Percentiles rank a stretch among this genome's conserved stretches.
Conservation (phyloP, 2,329 filamentous ascomycete genomes). For the Clonostachys rhizophaga region DNA sequence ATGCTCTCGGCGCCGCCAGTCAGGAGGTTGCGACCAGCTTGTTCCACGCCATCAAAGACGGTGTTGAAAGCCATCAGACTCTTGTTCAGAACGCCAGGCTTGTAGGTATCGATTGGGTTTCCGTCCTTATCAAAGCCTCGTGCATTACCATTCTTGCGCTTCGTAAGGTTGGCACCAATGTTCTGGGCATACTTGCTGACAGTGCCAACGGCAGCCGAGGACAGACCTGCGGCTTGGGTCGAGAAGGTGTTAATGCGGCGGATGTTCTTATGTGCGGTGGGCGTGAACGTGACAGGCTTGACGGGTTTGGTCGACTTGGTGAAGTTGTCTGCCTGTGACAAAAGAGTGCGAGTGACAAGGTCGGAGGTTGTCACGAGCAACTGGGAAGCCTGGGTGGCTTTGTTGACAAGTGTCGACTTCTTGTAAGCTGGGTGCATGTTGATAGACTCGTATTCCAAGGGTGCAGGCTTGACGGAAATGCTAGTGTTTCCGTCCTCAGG, state of each 20-base stretch:
- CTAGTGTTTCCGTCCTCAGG: conserved; percentile 61
- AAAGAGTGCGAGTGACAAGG: conserved; percentile 72
- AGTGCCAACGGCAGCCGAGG: conserved; percentile 80
- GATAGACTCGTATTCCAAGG: conserved; percentile 68
- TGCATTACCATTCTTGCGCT: conserved; percentile 43
- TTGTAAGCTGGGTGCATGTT: conserved; percentile 88
- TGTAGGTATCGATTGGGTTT: conserved; percentile 61
- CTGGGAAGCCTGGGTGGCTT: conserved; percentile 82
- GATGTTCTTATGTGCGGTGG: conserved; percentile 77
- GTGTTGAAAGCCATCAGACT: conserved; percentile 95
- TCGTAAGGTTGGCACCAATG: conserved; percentile 67
- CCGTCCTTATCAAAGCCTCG: conserved; percentile 69
- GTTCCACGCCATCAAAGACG: conserved; percentile 87
- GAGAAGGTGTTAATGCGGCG: conserved; percentile 90
- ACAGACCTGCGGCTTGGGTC: conserved; percentile 70
- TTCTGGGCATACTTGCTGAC: conserved; percentile 86
- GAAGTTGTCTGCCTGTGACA: conserved; percentile 74
- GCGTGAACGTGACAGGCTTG: conserved; percentile 84
- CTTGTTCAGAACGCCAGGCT: conserved; percentile 92
- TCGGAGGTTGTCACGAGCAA: conserved; percentile 86
- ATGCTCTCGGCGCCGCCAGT: conserved; percentile 72
- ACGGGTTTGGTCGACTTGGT: conserved; percentile 74
- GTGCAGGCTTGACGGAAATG: conserved; percentile 61
- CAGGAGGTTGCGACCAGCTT: conserved; percentile 76
- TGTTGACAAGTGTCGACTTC: conserved; percentile 79